Conservation (phyloP, 495 filamentous ascomycete genomes). For the Aspergillus homomorphus region DNA sequence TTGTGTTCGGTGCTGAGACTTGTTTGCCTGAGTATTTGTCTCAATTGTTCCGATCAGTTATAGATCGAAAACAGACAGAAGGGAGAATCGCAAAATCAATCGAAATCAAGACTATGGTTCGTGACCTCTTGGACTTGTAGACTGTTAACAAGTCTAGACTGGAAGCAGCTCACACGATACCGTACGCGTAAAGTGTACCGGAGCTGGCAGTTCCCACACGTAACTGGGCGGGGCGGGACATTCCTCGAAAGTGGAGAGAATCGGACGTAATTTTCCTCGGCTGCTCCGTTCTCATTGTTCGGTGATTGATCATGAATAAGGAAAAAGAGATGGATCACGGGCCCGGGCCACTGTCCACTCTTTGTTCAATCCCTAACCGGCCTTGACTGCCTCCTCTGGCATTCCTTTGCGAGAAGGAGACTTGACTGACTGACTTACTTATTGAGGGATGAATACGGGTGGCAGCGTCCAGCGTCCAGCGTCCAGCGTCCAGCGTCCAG, state of each 20-base stretch:
- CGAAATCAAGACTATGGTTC: neutral
- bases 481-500: no score
- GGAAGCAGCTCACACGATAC: neutral
- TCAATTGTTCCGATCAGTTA: neutral
- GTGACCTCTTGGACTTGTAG: neutral
- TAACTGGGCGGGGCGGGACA: neutral
- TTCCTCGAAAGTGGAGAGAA: neutral
- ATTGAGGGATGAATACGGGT: neutral
- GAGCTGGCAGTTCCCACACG: neutral
- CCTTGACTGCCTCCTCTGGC: neutral
- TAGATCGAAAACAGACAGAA: neutral
- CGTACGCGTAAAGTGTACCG: neutral
- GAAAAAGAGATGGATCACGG: neutral
- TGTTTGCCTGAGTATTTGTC: neutral
- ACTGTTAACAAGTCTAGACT: neutral
- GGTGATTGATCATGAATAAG: neutral
- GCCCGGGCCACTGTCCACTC: neutral
- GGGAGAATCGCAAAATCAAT: neutral
- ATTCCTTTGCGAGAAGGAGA: neutral
- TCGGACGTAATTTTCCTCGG: neutral
- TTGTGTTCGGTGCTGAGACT: neutral
- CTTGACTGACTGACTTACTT: neutral
- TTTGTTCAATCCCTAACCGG: neutral
- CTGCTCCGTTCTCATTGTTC: neutral
- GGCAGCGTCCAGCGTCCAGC: no score